Conservation (phyloP, 2,329 filamentous ascomycete species). For the Fusarium torulosum region DNA sequence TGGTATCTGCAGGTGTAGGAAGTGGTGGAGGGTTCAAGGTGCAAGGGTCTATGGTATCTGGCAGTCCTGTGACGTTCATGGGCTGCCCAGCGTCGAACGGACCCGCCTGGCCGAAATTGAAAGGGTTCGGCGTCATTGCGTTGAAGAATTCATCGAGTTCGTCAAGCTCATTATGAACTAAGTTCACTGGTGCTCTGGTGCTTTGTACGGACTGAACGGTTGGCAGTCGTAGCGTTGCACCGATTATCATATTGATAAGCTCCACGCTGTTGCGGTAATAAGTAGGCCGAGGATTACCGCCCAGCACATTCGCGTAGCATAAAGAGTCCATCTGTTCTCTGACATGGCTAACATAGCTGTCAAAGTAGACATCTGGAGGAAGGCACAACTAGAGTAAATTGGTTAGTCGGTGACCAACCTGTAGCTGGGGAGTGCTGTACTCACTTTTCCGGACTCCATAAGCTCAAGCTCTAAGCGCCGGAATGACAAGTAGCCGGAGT, state of each 20-base stretch:
- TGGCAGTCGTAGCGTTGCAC: slow-evolving; percentile 2
- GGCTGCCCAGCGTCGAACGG: slow-evolving; percentile 30
- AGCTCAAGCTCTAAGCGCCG: slow-evolving; percentile 65
- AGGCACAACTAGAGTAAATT: slow-evolving; percentile 53
- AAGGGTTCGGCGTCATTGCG: slow-evolving; percentile 9
- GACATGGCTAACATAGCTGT: slow-evolving; percentile 57
- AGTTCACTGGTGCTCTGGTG: slow-evolving; percentile 14
- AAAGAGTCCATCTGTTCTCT: slow-evolving; percentile 59
- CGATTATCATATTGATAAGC: slow-evolving; percentile 57
- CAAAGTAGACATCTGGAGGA: slow-evolving; percentile 54
- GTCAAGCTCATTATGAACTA: slow-evolving; percentile 22
- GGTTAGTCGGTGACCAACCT: slow-evolving; percentile 28
- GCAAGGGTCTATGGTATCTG: slow-evolving; percentile 31
- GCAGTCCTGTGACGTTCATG: slow-evolving; percentile 19
- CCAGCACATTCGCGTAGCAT: slow-evolving; percentile 50
- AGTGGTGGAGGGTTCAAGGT: slow-evolving; percentile 37
- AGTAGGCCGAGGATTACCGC: slow-evolving; percentile 50
- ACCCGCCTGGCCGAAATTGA: slow-evolving; percentile 39
- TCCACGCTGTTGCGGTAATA: slow-evolving; percentile 60
- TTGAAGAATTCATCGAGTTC: slow-evolving; percentile 40
- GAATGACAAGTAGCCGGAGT: slow-evolving; percentile 53
- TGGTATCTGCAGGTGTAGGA: slow-evolving; percentile 41
- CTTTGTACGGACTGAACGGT: slow-evolving; percentile 25
- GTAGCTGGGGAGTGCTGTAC: neutral
- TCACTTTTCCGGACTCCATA: slow-evolving; percentile 64